Evolutionary conservation across 495 filamentous ascomycete species (phyloP).

Genomic region (Neurospora intermedia): DNA sequence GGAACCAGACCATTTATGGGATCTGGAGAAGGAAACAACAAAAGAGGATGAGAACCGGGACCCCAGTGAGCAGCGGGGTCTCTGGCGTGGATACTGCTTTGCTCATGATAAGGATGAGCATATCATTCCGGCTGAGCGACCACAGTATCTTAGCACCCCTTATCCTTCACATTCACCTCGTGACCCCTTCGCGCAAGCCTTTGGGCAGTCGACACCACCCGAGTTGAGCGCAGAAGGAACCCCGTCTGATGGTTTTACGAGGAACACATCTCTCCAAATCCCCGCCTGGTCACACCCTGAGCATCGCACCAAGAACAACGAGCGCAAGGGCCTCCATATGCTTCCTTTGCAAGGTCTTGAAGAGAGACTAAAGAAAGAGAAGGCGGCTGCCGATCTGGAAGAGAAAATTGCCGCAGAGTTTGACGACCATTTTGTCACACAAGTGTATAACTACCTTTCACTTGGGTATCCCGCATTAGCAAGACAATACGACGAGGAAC

Average conservation of each 20-base stretch:
- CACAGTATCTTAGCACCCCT: slow-evolving; percentile 30
- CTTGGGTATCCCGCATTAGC: slow-evolving; percentile 81
- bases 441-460: slow-evolving; percentile 93
- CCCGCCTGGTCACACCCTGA: slow-evolving; percentile 5
- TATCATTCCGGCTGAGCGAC: slow-evolving; percentile 26
- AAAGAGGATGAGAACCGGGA: slow-evolving; percentile 39
- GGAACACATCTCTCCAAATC: slow-evolving; percentile 2
- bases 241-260: slow-evolving; percentile 1
- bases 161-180: slow-evolving; percentile 10
- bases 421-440: slow-evolving; percentile 74
- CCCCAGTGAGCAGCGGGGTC: slow-evolving; percentile 33
- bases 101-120: slow-evolving; percentile 26
- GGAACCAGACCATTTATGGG: slow-evolving; percentile 47
- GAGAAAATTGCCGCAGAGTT: slow-evolving; percentile 56
- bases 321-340: slow-evolving; percentile 34
- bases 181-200: slow-evolving; percentile 31
- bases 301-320: slow-evolving; percentile 20
- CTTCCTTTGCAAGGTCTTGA: slow-evolving; percentile 37
- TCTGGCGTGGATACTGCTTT: slow-evolving; percentile 64
- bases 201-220: slow-evolving; percentile 14
- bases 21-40: slow-evolving; percentile 18
- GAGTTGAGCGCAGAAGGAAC: slow-evolving; percentile 18
- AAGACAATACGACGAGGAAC: slow-evolving; percentile 68
- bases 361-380: slow-evolving; percentile 37
- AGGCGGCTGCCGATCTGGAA: slow-evolving; percentile 36